Evolutionary conservation across 805 yeast species (phyloP).

Genomic region (Hanseniaspora nectarophila): DNA sequence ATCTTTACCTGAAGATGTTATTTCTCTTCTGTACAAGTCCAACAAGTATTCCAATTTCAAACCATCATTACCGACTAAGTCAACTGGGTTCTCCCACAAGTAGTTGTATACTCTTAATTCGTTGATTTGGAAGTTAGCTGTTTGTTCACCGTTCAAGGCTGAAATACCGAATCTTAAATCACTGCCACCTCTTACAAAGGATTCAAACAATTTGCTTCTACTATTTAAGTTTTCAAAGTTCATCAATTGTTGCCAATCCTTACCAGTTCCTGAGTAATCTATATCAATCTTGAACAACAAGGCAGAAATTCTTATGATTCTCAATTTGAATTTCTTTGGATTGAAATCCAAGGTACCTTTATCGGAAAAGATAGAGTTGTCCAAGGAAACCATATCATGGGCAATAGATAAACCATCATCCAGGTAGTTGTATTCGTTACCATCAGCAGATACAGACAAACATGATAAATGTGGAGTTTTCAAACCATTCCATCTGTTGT

Average conservation of each 20-base stretch:
- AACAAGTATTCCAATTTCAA: constrained; percentile 13
- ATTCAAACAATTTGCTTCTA: constrained; percentile 11
- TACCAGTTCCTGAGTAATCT: constrained; percentile 15
- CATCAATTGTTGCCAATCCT: constrained; percentile 13
- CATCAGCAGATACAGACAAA: constrained; percentile 11
- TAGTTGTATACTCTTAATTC: constrained; percentile 12
- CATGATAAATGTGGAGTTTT: constrained; percentile 13
- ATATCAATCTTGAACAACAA: constrained; percentile 14
- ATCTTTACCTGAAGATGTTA: not conserved
- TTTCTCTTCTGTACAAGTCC: constrained; percentile 15
- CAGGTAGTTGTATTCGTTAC: constrained; percentile 10
- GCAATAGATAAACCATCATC: constrained; percentile 15
- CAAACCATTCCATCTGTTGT: constrained; percentile 12
- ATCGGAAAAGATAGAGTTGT: not conserved
- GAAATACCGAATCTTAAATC: constrained; percentile 14
- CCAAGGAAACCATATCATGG: constrained; percentile 14
- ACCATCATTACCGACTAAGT: constrained; percentile 11
- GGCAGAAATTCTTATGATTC: constrained; percentile 14
- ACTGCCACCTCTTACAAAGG: constrained; percentile 12
- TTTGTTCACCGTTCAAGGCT: constrained; percentile 15
- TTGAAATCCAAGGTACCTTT: constrained; percentile 5
- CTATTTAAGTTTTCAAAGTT: constrained; percentile 13
- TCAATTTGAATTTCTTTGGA: constrained; percentile 14
- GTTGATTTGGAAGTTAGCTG: constrained; percentile 14
- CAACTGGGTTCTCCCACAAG: constrained; percentile 12